phyloP scores from a whole-genome alignment of 495 filamentous ascomycete genomes.

The Massariosphaeria phaeospora region DNA sequence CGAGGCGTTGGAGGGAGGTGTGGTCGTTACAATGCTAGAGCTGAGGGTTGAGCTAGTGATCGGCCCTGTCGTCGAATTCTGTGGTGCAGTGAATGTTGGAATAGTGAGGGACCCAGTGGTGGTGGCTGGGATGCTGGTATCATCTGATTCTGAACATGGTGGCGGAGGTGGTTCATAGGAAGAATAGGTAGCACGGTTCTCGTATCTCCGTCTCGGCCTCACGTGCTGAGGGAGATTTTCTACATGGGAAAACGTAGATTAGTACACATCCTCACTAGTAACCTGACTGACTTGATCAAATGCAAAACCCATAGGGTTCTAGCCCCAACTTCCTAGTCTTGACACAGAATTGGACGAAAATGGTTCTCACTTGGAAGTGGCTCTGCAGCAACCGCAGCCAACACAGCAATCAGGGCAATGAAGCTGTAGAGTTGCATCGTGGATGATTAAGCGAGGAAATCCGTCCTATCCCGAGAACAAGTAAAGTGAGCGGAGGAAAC shows the following conservation, averaged over 20 bases:
- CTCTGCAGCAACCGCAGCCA: conserved; percentile 4
- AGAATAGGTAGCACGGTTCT: background rate
- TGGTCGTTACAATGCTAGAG: background rate
- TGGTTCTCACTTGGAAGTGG: background rate
- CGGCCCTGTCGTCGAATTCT: background rate
- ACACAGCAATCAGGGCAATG: background rate
- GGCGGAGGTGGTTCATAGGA: background rate
- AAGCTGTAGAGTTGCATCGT: conserved; percentile 1
- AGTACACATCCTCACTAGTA: background rate
- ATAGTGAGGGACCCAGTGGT: background rate
- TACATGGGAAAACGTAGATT: background rate
- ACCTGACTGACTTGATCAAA: background rate
- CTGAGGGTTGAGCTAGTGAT: background rate
- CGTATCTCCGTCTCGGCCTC: background rate
- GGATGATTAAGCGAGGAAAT: background rate
- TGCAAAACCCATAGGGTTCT: background rate
- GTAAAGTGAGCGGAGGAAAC: background rate
- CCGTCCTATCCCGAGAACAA: background rate
- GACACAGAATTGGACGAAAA: background rate
- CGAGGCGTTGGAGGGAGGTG: background rate
- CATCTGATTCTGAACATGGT: background rate
- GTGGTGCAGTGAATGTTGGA: background rate
- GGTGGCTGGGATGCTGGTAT: background rate
- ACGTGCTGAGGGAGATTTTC: background rate
- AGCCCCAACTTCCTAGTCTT: background rate